Evolutionary conservation across 2,329 filamentous ascomycete species (phyloP), one percentile per base, ranked within the genome.

Genomic region (Pseudogymnoascus sp.): DNA sequence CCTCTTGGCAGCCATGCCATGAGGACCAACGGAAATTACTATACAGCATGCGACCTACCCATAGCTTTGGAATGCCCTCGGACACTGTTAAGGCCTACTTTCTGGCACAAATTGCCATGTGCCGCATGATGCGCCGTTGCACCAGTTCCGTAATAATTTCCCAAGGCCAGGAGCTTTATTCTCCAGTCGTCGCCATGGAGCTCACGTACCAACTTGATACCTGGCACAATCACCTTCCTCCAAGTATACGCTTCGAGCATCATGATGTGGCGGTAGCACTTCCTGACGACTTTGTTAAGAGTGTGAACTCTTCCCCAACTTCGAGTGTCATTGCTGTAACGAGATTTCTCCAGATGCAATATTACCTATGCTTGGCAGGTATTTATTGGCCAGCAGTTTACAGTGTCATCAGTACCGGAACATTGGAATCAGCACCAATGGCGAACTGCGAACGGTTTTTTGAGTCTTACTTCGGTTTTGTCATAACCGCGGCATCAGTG

Each of bases 131-230:
- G 1, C 69, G 70, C 7, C 71, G 72, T 3, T 72, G 70, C 62
- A 71, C 67, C 25, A 69, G 69, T 8, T 66, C 69, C 1, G 64
- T 71, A 62, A 60, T 63, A 62, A 42, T 68, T 14, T 42, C 66
- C 23, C 60, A 66, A 5, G 65, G 66, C 33, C 33, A 65, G 42
- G 61, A 68, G 35, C 60, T 55, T n/a, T 71, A 72, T 45, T 69
- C 72, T 3, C 70, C 72, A 4, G 63, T 67, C 23, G 66, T 73
- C 33, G 71, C 72, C 2, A 60, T 64, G 9, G 73, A 75, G 61
- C 69, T 75, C 4, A 69, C 70, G 35, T 66, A 69, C 25, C 73
- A 75, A 62, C 68, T 75, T 4, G 69, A 74, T 7, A 69, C 70
- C 59, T 75, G 73, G 73, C 70, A 72, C 60, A 65, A 70, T 11